A percentile compares a stretch with the other conserved stretches of the same genome.
Evolutionary conservation across 106 monocot genomes (phyloP).

Genomic region (Narthecium ossifragum): DNA sequence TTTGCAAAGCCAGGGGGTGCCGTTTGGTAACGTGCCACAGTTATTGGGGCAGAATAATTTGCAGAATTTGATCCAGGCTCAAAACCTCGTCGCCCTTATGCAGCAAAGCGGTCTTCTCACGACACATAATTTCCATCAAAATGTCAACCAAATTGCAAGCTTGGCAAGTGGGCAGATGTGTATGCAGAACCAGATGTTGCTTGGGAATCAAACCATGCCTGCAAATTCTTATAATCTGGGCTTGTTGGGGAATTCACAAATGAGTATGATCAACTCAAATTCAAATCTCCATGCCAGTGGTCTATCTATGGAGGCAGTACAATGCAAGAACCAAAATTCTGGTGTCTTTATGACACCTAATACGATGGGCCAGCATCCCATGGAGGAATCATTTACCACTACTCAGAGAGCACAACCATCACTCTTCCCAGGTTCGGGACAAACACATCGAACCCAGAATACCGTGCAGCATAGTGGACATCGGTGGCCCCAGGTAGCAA

Average conservation of each 20-base stretch:
- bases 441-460: background rate
- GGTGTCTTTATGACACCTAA: too few species aligned
- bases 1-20: background rate
- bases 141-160: constrained; percentile 13
- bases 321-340: background rate
- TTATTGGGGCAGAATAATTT: constrained; percentile 6
- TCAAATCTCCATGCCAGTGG: background rate
- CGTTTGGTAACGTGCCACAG: background rate
- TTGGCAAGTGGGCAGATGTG: constrained; percentile 7
- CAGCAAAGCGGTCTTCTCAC: constrained; percentile 9
- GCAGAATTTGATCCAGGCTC: background rate
- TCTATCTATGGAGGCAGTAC: background rate
- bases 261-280: background rate
- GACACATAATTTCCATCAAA: constrained; percentile 5
- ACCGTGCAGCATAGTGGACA: background rate
- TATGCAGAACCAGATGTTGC: background rate
- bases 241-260: background rate
- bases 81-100: constrained; percentile 2
- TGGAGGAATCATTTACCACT: background rate
- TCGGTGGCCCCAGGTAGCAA: constrained; percentile 4
- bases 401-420: background rate
- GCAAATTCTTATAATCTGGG: constrained; percentile 1
- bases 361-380: constrained; percentile 5
- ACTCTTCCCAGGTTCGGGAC: background rate
- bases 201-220: constrained; percentile 1